Base-by-base conservation (phyloP, 805 yeast genomes). In the Schizosaccharomyces octosporus region DNA sequence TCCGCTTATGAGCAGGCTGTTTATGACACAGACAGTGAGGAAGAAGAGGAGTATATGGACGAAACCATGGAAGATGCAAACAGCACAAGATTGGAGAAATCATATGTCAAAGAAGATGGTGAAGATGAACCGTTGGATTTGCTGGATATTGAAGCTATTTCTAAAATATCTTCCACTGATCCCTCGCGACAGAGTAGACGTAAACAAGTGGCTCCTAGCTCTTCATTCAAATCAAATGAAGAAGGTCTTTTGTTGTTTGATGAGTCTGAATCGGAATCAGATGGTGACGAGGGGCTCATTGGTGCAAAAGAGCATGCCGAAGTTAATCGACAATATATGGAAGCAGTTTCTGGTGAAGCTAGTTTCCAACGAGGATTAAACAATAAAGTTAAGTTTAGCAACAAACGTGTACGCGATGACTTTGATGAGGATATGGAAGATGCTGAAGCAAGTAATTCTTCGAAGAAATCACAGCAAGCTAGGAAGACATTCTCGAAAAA, bases 1-100 rank as follows among this genome's bases (percentile, higher is more conserved):
- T 86, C 95, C 63, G 97, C 95, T 45, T 87, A 85, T 67, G 98
- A 93, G 68, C 93, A 85, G 70, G 97, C 95, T 0, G 74, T 93
- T 57, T 86, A 90, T 7, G 80, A 78, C 48, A 79, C 84, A 61
- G 85, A 81, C 42, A 79, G 76, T 58, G 84, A 80, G 36, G 79
- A 76, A 27, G 81, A 75, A 17, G 78, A 74, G 5, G 83, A 77
- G 24, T 80, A 75, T 42, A 79, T 74, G 5, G 75, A 69, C 24
- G 78, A 72, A 24, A 69, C 68, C 31, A 64, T 63, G 36, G 60
- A 48, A 61, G 65, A 60, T 55, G 63, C 55, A 3, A 61, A 51
- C 6, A 41, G 42, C n/a, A 15, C 27, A 4, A 45, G 51, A 45
- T 39, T 21, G 27, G 51, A 42, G 21, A 48, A 62, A 59, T 21